Conservation (phyloP, 1,139 yeast species). For the Pichia sp. region DNA sequence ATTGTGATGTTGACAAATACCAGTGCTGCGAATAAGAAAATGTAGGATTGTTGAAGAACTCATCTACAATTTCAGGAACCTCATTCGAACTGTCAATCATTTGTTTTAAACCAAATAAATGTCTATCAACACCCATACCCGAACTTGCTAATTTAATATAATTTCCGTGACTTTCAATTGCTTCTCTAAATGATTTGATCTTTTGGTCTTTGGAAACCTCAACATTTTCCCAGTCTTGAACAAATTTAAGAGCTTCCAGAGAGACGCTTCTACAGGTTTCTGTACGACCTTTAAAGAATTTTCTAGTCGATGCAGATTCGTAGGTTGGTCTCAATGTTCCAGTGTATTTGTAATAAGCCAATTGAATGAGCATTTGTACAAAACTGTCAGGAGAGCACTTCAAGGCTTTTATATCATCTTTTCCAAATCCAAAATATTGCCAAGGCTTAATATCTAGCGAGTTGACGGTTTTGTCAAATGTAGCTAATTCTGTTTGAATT, state of each 20-base stretch:
- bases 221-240: constrained; percentile 66
- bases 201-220: constrained; percentile 48
- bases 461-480: constrained; percentile 39
- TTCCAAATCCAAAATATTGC: constrained; percentile 69
- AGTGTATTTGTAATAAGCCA: constrained; percentile 71
- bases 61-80: constrained; percentile 57
- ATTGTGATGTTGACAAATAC: constrained; percentile 85
- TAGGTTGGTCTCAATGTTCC: constrained; percentile 86
- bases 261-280: constrained; percentile 90
- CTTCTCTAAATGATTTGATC: constrained; percentile 61
- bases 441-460: constrained; percentile 56
- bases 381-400: constrained; percentile 74
- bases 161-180: constrained; percentile 66
- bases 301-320: constrained; percentile 93
- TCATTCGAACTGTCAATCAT: constrained; percentile 31
- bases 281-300: constrained; percentile 87
- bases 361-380: constrained; percentile 67
- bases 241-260: constrained; percentile 64
- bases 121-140: constrained; percentile 92
- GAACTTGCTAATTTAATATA: constrained; percentile 74
- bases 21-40: constrained; percentile 72
- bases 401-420: constrained; percentile 57
- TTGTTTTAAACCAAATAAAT: constrained; percentile 80
- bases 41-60: constrained; percentile 67
- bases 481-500: constrained; percentile 43